Evolutionary conservation across 306 rosid genomes (phyloP).

Genomic region (Medicago ruthenica): DNA sequence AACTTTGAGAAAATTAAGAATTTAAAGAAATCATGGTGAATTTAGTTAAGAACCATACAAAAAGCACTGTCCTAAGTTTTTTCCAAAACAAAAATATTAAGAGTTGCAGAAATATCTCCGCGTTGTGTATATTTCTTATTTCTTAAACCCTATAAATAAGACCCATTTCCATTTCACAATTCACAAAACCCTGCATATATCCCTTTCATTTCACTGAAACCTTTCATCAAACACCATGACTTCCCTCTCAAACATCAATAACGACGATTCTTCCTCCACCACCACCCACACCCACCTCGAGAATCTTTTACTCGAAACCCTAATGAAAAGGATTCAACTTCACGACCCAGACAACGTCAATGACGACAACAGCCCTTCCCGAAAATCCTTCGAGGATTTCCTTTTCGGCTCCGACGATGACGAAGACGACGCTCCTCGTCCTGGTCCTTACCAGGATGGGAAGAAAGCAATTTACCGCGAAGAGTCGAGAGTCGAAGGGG

Average conservation of each 20-base stretch:
- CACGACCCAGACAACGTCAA: constrained; percentile 51
- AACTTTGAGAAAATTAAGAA: too few species aligned
- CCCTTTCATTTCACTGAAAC: neutral
- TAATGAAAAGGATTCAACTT: constrained; percentile 76
- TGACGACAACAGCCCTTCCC: neutral
- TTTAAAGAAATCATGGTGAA: too few species aligned
- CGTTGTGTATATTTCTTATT: neutral
- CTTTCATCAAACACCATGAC: constrained; percentile 55
- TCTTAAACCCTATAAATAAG: constrained; percentile 20
- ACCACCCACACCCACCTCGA: constrained; percentile 44
- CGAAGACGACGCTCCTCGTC: neutral
- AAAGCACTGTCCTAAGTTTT: too few species aligned
- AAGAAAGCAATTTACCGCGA: constrained; percentile 18
- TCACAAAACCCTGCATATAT: constrained; percentile 6
- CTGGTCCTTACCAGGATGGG: neutral
- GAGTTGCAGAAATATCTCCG: neutral
- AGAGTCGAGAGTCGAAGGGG: constrained; percentile 65
- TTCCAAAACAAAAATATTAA: too few species aligned
- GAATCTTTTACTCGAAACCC: constrained; percentile 66
- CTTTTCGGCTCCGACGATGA: neutral
- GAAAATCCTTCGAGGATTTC: constrained; percentile 39
- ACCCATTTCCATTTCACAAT: neutral
- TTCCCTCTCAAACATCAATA: constrained; percentile 53
- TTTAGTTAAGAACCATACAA: too few species aligned
- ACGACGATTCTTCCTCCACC: constrained; percentile 40